Conservation (phyloP, 1,139 yeast genomes). For the Candida sp. region DNA sequence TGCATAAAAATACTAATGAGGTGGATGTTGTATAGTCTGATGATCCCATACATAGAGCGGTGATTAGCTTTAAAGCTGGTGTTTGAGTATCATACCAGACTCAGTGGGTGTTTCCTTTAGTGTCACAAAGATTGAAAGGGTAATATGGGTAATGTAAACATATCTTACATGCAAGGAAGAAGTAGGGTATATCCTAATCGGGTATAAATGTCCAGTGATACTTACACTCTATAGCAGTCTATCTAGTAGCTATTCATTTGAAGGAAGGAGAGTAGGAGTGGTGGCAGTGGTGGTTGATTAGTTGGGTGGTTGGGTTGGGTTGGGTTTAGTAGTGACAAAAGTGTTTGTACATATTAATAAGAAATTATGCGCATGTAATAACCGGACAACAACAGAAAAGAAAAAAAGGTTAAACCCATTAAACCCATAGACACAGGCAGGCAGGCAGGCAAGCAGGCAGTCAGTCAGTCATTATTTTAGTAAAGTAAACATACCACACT, state of each 20-base stretch:
- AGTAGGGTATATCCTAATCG: too few relatives aligned
- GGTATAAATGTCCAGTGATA: too few relatives aligned
- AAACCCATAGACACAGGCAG: too few relatives aligned
- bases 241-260: too few relatives aligned
- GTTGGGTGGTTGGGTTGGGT: neutral
- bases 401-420: neutral
- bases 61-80: neutral
- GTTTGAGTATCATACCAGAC: too few relatives aligned
- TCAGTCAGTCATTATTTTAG: neutral
- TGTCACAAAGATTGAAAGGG: neutral
- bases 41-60: neutral
- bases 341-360: neutral
- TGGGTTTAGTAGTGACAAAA: neutral
- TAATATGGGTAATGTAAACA: neutral
- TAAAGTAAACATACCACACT: neutral
- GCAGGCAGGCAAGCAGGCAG: neutral
- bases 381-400: neutral
- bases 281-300: neutral
- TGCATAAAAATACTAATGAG: too few relatives aligned
- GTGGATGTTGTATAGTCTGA: too few relatives aligned
- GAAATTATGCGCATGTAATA: neutral
- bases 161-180: too few relatives aligned
- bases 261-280: neutral
- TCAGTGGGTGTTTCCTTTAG: too few relatives aligned
- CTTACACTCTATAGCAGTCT: too few relatives aligned